These are phyloP conservation scores for Allantophomopsis lycopodina DNA, from an alignment of 2,329 filamentous ascomycete genomes.

Conservation along the genomic window DNA sequence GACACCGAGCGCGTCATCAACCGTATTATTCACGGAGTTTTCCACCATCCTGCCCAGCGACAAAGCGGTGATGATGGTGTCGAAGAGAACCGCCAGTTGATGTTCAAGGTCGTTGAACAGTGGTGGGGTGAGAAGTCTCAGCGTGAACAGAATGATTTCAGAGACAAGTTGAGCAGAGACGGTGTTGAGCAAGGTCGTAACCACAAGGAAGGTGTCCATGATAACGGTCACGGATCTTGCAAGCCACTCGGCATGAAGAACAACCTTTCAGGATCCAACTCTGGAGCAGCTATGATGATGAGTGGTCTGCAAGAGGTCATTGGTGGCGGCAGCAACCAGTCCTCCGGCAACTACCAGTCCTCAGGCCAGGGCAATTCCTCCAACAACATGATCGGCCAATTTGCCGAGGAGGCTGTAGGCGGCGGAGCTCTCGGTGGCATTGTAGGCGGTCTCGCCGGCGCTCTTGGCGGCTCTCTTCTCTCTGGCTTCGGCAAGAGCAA, in stretches of 20 bases:
- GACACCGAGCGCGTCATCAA: slow-evolving; percentile 60
- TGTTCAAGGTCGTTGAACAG: slow-evolving; percentile 67
- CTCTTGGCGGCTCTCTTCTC: slow-evolving; percentile 49
- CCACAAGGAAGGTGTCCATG: slow-evolving; percentile 74
- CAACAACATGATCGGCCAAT: slow-evolving; percentile 27
- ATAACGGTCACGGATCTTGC: slow-evolving; percentile 69
- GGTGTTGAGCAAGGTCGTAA: slow-evolving; percentile 70
- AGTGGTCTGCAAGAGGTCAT: slow-evolving; percentile 39
- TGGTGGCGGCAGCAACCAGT: slow-evolving; percentile 17
- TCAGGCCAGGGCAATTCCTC: slow-evolving; percentile 10
- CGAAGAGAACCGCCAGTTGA: slow-evolving; percentile 55
- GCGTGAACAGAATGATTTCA: slow-evolving; percentile 50
- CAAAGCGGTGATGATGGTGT: slow-evolving; percentile 56
- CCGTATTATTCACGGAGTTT: slow-evolving; percentile 67
- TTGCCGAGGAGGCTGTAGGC: slow-evolving; percentile 44
- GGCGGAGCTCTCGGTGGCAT: slow-evolving; percentile 57
- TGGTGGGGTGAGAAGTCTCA: slow-evolving; percentile 68
- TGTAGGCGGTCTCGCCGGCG: slow-evolving; percentile 54
- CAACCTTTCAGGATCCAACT: slow-evolving; percentile 34
- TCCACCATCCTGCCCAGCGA: slow-evolving; percentile 79
- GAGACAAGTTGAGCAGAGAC: slow-evolving; percentile 60
- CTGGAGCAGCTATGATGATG: slow-evolving; percentile 42
- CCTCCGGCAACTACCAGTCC: slow-evolving; percentile 14
- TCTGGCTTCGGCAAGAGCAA: slow-evolving; percentile 40
- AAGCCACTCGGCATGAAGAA: slow-evolving; percentile 69